Evolutionary conservation across 768 basidiomycete species (phyloP).

Genomic region (Amanita pseudoporphyria): DNA sequence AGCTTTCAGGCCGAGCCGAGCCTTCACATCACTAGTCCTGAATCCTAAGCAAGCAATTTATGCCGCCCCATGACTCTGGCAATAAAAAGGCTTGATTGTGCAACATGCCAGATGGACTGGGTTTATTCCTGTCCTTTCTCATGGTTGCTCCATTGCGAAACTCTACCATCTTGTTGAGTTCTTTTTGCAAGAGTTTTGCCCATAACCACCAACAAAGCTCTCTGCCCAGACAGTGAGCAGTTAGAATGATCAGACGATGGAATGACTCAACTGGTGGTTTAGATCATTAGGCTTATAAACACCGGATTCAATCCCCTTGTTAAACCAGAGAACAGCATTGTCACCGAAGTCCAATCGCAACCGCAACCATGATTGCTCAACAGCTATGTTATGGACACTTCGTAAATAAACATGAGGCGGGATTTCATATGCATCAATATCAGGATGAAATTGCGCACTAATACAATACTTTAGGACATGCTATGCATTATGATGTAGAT

Average conservation of each 20-base stretch:
- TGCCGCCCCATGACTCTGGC: slow-evolving; percentile 1
- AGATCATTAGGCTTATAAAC: slow-evolving; percentile 9
- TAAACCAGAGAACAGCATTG: slow-evolving; percentile 12
- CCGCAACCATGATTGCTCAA: slow-evolving; percentile 15
- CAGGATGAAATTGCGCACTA: slow-evolving; percentile 8
- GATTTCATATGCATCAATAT: slow-evolving; percentile 8
- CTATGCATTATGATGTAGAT: neutral
- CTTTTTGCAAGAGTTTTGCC: slow-evolving; percentile 11
- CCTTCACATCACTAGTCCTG: slow-evolving; percentile 5
- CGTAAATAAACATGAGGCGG: slow-evolving; percentile 14
- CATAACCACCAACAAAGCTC: slow-evolving; percentile 13
- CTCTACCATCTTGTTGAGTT: slow-evolving; percentile 9
- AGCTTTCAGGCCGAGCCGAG: slow-evolving; percentile 1
- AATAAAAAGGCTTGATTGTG: slow-evolving; percentile 12
- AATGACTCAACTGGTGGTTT: slow-evolving; percentile 10
- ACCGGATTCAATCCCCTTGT: slow-evolving; percentile 8
- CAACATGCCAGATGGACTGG: slow-evolving; percentile 15
- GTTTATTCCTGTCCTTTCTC: slow-evolving; percentile 13
- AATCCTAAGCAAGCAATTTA: neutral
- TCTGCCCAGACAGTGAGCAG: neutral
- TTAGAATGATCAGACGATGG: neutral
- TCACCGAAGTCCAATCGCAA: slow-evolving; percentile 13
- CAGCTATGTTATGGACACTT: slow-evolving; percentile 14
- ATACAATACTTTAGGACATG: neutral
- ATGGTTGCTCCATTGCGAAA: slow-evolving; percentile 11